These are phyloP conservation scores for Leishmania turanica DNA, from an alignment of 208 protist species.

Conservation along the genomic window DNA sequence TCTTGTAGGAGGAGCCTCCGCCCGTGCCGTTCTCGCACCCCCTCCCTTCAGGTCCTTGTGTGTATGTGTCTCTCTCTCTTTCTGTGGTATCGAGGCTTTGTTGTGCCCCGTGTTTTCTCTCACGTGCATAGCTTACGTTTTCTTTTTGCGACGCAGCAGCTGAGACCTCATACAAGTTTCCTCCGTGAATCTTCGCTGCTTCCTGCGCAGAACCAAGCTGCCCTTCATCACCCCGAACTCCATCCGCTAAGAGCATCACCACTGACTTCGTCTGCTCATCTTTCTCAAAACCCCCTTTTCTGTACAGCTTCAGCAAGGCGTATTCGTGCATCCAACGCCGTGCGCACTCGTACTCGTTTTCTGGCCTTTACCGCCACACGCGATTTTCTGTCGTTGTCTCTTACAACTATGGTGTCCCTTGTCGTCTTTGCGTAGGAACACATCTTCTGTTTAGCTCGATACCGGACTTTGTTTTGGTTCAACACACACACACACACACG, in stretches of 20 bases:
- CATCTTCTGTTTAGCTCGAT: not conserved
- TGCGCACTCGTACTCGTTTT: not conserved
- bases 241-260: not conserved
- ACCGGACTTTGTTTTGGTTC: not conserved
- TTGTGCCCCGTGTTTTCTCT: not conserved
- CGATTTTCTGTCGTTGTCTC: not conserved
- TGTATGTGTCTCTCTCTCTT: not conserved
- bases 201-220: not conserved
- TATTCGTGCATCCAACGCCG: not conserved
- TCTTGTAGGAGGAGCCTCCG: not conserved
- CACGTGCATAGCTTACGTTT: not conserved
- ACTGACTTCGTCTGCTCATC: too few species aligned
- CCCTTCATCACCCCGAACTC: not conserved
- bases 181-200: not conserved
- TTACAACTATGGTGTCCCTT: not conserved
- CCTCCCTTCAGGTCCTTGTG: not conserved
- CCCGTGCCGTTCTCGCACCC: not conserved
- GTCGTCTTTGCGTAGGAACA: not conserved
- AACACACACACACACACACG: not conserved
- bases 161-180: not conserved
- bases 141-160: not conserved
- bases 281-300: not conserved
- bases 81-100: not conserved
- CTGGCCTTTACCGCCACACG: not conserved
- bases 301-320: not conserved